A percentile compares a stretch with the other conserved stretches of the same genome.
These are phyloP conservation scores for Cymodocea nodosa DNA, from an alignment of 116 monocot genomes.

Conservation along the genomic window DNA sequence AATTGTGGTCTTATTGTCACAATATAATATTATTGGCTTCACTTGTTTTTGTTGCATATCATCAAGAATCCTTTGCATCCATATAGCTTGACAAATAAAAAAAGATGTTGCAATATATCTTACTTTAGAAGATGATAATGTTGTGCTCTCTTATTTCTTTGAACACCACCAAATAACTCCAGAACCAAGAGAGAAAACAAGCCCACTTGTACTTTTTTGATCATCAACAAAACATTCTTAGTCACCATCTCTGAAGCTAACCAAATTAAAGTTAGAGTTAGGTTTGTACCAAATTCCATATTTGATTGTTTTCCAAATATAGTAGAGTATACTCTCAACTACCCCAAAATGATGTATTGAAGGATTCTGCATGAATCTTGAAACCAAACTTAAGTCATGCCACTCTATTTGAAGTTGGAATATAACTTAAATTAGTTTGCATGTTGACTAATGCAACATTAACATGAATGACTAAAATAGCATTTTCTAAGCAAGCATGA, in stretches of 20 bases:
- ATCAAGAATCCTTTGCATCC: not conserved
- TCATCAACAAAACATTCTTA: constrained; percentile 5
- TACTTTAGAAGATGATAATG: not conserved
- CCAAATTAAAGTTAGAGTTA: not conserved
- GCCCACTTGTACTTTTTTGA: not conserved
- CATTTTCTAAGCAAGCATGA: too few relatives aligned
- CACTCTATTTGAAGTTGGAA: too few relatives aligned
- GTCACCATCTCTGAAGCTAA: not conserved
- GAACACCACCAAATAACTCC: constrained; percentile 3
- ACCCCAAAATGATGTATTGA: not conserved
- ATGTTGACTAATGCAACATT: too few relatives aligned
- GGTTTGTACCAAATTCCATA: constrained; percentile 10
- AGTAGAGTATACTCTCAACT: not conserved
- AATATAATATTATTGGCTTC: not conserved
- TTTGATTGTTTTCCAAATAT: constrained; percentile 3
- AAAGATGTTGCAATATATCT: constrained; percentile 1
- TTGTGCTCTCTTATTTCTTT: not conserved
- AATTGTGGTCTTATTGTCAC: not conserved
- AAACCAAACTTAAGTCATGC: constrained; percentile 9
- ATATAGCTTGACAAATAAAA: constrained; percentile 7
- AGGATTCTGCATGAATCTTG: constrained; percentile 14
- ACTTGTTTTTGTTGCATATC: not conserved
- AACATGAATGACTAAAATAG: too few relatives aligned
- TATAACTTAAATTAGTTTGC: too few relatives aligned
- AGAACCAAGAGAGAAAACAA: constrained; percentile 3